Base-by-base conservation (phyloP, 305 asterid genomes). In the Solanum hybrid region DNA sequence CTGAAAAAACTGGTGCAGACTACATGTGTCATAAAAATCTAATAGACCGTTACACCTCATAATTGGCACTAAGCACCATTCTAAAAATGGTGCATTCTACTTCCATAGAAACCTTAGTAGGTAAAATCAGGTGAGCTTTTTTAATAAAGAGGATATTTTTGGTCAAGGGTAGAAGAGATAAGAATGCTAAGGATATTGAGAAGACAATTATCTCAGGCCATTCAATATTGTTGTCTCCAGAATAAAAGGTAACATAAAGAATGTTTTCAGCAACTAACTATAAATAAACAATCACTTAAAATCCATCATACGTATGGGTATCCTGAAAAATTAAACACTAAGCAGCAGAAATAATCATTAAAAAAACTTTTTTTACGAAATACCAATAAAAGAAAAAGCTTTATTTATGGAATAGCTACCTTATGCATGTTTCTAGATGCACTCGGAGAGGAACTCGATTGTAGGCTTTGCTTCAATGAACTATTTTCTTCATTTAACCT, bases 401-500 rank as follows among this genome's bases (percentile, higher is more conserved):
- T 27, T 32, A 46, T 85, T 56, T 35, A 31, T 36, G 64, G 88
- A 86, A 79, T 87, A 92, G 86, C 85, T 92, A 96, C 99, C 98
- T 93, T 96, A 87, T 85, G 92, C 89, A 87, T 91, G 93, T 92
- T 92, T 93, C 92, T 96, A 71, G 97, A 91, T 89, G 96, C 92
- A 91, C 88, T 90, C 80, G 89, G 94, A 84, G 98, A 93, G 90
- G 94, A 93, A 93, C 94, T 96, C 40, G 94, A 91, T 56, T 92
- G 92, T 77, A 95, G 93, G 92, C 94, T 96, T 91, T 94, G 97
- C 91, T 97, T 97, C 92, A 97, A 91, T 3, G 95, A 92, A 90
- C 95, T 93, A 91, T 96, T 97, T 95, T 96, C 99, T 93, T 94
- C 96, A 89, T 88, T 89, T 93, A 97, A 89, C 92, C 93, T 94